These are phyloP conservation scores for Ophiostoma sp. DNA, from an alignment of 2,329 filamentous ascomycete species.

Conservation along the genomic window DNA sequence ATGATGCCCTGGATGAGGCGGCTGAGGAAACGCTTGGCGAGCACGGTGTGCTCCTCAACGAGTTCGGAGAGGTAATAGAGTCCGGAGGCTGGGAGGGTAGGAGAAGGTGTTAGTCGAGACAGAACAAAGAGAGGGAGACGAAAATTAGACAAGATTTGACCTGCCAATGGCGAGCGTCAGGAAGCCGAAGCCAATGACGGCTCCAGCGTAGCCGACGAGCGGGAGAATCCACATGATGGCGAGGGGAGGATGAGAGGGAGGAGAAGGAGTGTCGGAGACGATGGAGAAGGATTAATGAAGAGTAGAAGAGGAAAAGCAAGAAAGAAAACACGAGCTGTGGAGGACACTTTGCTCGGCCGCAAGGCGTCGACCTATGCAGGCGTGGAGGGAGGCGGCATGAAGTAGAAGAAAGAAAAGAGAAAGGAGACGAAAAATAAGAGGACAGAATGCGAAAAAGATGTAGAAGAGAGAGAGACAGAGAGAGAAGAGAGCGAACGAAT, in stretches of 20 bases:
- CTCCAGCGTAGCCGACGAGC: conserved; percentile 83
- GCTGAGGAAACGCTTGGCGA: conserved; percentile 83
- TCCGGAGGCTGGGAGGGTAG: conserved; percentile 70
- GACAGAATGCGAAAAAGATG: not conserved
- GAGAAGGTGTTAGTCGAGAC: conserved; percentile 24
- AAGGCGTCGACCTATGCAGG: conserved; percentile 19
- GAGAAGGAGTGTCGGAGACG: not conserved
- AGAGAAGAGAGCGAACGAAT: not conserved
- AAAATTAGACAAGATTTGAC: conserved; percentile 24
- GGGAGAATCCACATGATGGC: conserved; percentile 90
- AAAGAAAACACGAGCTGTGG: conserved; percentile 4
- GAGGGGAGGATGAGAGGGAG: not conserved
- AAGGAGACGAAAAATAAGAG: not conserved
- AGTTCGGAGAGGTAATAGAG: conserved; percentile 98
- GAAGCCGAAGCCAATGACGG: conserved; percentile 87
- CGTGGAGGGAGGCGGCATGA: not conserved
- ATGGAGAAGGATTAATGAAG: not conserved
- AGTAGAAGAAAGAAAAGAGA: not conserved
- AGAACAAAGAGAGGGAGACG: not conserved
- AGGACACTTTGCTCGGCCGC: conserved; percentile 18
- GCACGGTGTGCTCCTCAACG: conserved; percentile 94
- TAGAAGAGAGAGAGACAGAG: not conserved
- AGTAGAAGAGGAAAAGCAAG: not conserved
- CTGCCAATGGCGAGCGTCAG: conserved; percentile 88
- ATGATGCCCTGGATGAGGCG: conserved; percentile 84